A percentile compares a stretch with the other conserved stretches of the same genome.
Evolutionary conservation across 805 yeast genomes (phyloP).

Genomic region (Candida pini): DNA sequence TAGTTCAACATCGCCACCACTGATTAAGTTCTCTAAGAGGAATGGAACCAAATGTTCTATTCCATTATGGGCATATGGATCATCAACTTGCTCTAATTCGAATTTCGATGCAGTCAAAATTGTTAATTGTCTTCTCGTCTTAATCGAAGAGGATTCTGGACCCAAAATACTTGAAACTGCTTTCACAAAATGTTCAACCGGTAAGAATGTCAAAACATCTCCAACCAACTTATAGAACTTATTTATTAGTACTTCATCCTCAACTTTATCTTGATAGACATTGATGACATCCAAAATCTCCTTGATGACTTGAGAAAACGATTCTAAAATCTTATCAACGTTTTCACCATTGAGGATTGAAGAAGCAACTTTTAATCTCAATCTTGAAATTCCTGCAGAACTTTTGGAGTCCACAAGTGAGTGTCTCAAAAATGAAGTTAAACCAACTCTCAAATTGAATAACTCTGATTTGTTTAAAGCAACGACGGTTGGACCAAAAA

Average conservation of each 20-base stretch:
- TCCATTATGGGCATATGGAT: conserved; percentile 42
- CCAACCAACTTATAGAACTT: conserved; percentile 53
- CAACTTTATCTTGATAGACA: conserved; percentile 18
- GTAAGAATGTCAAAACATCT: conserved; percentile 62
- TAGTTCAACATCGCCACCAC: conserved; percentile 39
- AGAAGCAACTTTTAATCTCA: conserved; percentile 35
- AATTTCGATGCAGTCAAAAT: conserved; percentile 62
- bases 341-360: conserved; percentile 25
- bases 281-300: conserved; percentile 37
- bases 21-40: conserved; percentile 36
- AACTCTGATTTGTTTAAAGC: conserved; percentile 46
- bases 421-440: conserved; percentile 53
- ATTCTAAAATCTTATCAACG: conserved; percentile 13
- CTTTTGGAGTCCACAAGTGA: conserved; percentile 38
- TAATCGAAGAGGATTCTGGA: conserved; percentile 34
- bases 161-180: conserved; percentile 44
- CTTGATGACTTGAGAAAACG: conserved; percentile 26
- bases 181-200: conserved; percentile 64
- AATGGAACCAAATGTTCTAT: conserved; percentile 47
- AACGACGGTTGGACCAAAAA: conserved; percentile 58
- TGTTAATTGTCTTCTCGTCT: conserved; percentile 57
- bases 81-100: conserved; percentile 56
- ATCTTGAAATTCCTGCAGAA: conserved; percentile 36
- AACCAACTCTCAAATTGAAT: conserved; percentile 39
- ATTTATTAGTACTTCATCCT: conserved; percentile 31